Conservation (phyloP, 2,329 filamentous ascomycete genomes). For the Sordariomycetes sp. region DNA sequence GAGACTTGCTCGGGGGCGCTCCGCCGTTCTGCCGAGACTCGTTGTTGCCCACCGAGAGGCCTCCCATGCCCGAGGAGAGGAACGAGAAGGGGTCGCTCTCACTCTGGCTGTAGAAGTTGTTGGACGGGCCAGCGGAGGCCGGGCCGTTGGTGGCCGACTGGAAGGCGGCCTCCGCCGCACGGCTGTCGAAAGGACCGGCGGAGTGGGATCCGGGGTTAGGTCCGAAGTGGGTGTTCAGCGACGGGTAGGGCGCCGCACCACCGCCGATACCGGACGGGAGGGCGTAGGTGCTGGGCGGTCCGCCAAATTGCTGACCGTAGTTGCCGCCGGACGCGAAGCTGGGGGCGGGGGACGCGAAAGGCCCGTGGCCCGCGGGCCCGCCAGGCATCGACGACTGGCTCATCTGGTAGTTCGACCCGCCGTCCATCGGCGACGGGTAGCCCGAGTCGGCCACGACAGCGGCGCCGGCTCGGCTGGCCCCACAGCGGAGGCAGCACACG, state of each 20-base stretch:
- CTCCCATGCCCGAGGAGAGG: constrained; percentile 62
- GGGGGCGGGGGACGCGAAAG: constrained; percentile 55
- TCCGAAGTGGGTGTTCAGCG: constrained; percentile 73
- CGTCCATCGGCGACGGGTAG: constrained; percentile 84
- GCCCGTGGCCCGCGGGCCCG: constrained; percentile 69
- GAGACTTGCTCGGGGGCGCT: constrained; percentile 47
- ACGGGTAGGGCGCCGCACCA: constrained; percentile 62
- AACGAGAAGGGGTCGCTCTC: constrained; percentile 74
- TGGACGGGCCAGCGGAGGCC: constrained; percentile 64
- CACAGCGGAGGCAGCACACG: constrained; percentile 91
- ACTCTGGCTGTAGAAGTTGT: constrained; percentile 40
- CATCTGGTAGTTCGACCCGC: constrained; percentile 74
- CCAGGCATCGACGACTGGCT: constrained; percentile 52
- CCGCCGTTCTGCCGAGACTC: constrained; percentile 54
- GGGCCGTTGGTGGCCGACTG: constrained; percentile 76
- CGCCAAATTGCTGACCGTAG: constrained; percentile 74
- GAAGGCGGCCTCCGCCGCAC: constrained; percentile 89
- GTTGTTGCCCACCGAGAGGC: constrained; percentile 58
- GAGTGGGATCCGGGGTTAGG: constrained; percentile 70
- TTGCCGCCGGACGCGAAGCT: constrained; percentile 56
- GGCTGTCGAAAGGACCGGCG: constrained; percentile 82
- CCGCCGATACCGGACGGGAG: constrained; percentile 73
- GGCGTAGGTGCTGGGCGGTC: constrained; percentile 78
- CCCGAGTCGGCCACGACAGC: constrained; percentile 91
- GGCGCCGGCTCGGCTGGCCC: constrained; percentile 85